Evolutionary conservation across 768 basidiomycete species (phyloP).

Genomic region (Leccinum subtestaceum): DNA sequence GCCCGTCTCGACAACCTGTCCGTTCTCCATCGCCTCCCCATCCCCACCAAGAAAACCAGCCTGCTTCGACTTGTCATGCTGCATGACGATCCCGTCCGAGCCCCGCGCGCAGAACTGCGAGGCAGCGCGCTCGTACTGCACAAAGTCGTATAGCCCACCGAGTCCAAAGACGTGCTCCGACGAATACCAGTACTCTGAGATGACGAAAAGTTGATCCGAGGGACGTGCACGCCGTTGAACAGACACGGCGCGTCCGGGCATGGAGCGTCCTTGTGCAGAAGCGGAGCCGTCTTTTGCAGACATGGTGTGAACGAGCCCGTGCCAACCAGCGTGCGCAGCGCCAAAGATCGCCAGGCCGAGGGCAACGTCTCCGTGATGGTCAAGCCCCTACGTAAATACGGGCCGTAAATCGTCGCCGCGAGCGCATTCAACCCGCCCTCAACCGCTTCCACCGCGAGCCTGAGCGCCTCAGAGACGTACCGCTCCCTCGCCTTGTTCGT

Average conservation of each 20-base stretch:
- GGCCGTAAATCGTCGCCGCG: constrained; percentile 70
- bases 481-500: constrained; percentile 96
- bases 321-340: constrained; percentile 68
- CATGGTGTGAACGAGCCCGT: constrained; percentile 91
- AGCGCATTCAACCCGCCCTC: constrained; percentile 22
- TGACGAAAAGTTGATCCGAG: constrained; percentile 89
- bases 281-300: constrained; percentile 62
- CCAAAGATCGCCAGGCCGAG: constrained; percentile 39
- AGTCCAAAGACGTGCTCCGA: constrained; percentile 95
- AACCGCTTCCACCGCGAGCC: constrained; percentile 39
- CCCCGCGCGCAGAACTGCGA: constrained; percentile 75
- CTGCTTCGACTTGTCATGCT: constrained; percentile 56
- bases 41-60: constrained; percentile 54
- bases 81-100: constrained; percentile 72
- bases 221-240: constrained; percentile 93
- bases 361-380: constrained; percentile 56
- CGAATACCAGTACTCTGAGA: constrained; percentile 99
- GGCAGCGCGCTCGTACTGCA: constrained; percentile 93
- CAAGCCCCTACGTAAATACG: constrained; percentile 84
- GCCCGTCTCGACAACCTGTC: constrained; percentile 57
- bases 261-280: constrained; percentile 81
- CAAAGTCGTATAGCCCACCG: constrained; percentile 93
- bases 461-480: constrained; percentile 72
- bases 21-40: constrained; percentile 60
- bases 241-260: constrained; percentile 86